Percentiles rank a stretch among this genome's conserved stretches.
These are phyloP conservation scores for Aspergillus ellipticus DNA, from an alignment of 495 filamentous ascomycete species.

Conservation along the genomic window DNA sequence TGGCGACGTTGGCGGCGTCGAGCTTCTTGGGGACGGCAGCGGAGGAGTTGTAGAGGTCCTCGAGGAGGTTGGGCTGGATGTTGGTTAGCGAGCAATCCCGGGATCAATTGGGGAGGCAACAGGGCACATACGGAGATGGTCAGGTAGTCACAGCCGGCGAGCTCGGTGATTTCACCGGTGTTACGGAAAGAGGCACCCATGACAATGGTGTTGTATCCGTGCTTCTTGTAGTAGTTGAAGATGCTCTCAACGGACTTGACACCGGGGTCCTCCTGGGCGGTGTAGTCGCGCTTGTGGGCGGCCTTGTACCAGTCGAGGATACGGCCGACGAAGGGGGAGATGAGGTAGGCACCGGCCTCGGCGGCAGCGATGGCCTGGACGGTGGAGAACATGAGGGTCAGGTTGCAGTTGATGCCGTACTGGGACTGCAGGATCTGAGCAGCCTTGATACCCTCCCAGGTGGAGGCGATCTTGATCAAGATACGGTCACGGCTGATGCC, in stretches of 20 bases:
- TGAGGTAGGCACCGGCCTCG: slow-evolving; percentile 96
- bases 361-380: slow-evolving; percentile 94
- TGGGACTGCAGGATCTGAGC: slow-evolving; percentile 89
- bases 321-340: slow-evolving; percentile 98
- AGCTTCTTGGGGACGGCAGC: slow-evolving; percentile 90
- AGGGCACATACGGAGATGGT: slow-evolving; percentile 78
- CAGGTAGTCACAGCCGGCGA: slow-evolving; percentile 97
- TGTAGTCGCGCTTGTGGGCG: slow-evolving; percentile 86
- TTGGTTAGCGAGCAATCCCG: background rate
- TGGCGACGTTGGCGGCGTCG: slow-evolving; percentile 57
- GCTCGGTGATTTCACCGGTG: slow-evolving; percentile 92
- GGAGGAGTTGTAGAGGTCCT: slow-evolving; percentile 82
- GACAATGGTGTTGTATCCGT: slow-evolving; percentile 96
- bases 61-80: slow-evolving; percentile 78
- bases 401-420: slow-evolving; percentile 94
- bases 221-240: slow-evolving; percentile 99
- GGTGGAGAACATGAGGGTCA: slow-evolving; percentile 98
- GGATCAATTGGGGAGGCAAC: background rate
- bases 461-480: slow-evolving; percentile 58
- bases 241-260: slow-evolving; percentile 93
- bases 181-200: slow-evolving; percentile 99
- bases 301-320: slow-evolving; percentile 99
- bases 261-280: slow-evolving; percentile 86
- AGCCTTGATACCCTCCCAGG: slow-evolving; percentile 94
- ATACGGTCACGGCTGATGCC: slow-evolving; percentile 92